These are phyloP conservation scores for Senna siamea DNA, from an alignment of 306 rosid species.

Conservation along the genomic window DNA sequence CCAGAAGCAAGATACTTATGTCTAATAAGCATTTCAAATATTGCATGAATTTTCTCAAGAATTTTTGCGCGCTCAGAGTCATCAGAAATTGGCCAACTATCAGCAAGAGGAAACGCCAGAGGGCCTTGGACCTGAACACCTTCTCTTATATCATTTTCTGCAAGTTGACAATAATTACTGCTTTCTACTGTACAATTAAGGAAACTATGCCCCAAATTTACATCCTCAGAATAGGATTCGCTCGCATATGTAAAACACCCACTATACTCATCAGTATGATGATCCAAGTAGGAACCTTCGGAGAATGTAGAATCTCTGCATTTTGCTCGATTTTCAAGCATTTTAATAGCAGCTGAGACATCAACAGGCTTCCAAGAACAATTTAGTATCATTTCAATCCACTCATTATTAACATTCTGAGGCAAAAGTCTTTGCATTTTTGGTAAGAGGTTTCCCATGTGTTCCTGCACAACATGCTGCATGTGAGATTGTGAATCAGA, in stretches of 20 bases:
- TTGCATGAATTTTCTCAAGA: slow-evolving; percentile 59
- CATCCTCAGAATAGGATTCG: slow-evolving; percentile 47
- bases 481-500: slow-evolving; percentile 54
- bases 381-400: slow-evolving; percentile 61
- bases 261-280: slow-evolving; percentile 36
- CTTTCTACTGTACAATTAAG: slow-evolving; percentile 35
- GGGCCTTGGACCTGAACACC: slow-evolving; percentile 37
- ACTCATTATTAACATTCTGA: slow-evolving; percentile 53
- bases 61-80: slow-evolving; percentile 62
- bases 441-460: slow-evolving; percentile 58
- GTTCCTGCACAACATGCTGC: slow-evolving; percentile 66
- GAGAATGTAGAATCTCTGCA: slow-evolving; percentile 38
- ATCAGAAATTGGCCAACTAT: slow-evolving; percentile 60
- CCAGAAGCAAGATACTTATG: slow-evolving; percentile 59
- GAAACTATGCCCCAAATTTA: slow-evolving; percentile 24
- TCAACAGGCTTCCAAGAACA: slow-evolving; percentile 66
- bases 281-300: slow-evolving; percentile 43
- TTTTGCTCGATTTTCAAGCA: slow-evolving; percentile 48
- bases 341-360: slow-evolving; percentile 50
- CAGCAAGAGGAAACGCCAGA: slow-evolving; percentile 36
- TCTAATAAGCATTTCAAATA: slow-evolving; percentile 58
- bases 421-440: slow-evolving; percentile 63
- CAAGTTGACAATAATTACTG: slow-evolving; percentile 38
- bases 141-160: slow-evolving; percentile 35
- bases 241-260: slow-evolving; percentile 50